A percentile compares a stretch with the other conserved stretches of the same genome.
phyloP scores from a whole-genome alignment of 495 filamentous ascomycete genomes.

The Neurospora sp. region DNA sequence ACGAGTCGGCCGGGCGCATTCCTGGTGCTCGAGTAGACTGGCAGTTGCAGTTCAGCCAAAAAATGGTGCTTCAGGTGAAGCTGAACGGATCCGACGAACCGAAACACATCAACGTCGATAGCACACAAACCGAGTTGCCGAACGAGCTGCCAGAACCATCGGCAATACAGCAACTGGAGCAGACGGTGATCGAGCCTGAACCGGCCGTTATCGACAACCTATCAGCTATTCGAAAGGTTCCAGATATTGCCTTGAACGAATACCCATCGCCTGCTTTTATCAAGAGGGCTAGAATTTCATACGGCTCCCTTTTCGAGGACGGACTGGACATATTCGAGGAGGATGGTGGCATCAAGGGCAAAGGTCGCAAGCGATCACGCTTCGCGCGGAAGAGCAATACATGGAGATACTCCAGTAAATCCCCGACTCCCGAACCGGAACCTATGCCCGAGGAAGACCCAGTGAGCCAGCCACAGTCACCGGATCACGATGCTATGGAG shows the following conservation, averaged over 20 bases:
- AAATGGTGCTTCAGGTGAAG: conserved; percentile 47
- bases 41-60: conserved; percentile 54
- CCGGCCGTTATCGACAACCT: conserved; percentile 1
- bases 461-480: conserved; percentile 1
- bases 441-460: neutral
- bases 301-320: conserved; percentile 47
- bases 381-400: conserved; percentile 57
- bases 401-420: conserved; percentile 63
- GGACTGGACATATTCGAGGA: conserved; percentile 60
- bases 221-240: conserved; percentile 9
- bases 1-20: conserved; percentile 43
- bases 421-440: conserved; percentile 52
- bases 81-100: conserved; percentile 24
- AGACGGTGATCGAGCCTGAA: neutral
- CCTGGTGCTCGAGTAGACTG: conserved; percentile 65
- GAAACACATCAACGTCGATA: conserved; percentile 39
- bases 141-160: neutral
- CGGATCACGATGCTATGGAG: conserved; percentile 24
- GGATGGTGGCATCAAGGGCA: conserved; percentile 55
- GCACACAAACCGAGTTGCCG: conserved; percentile 14
- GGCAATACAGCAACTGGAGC: neutral
- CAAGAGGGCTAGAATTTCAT: conserved; percentile 52
- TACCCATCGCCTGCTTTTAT: conserved; percentile 74
- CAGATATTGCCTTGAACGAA: conserved; percentile 21
- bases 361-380: conserved; percentile 59